Conservation (phyloP, 495 filamentous ascomycete species). For the Hypoxylon crocopeplum region DNA sequence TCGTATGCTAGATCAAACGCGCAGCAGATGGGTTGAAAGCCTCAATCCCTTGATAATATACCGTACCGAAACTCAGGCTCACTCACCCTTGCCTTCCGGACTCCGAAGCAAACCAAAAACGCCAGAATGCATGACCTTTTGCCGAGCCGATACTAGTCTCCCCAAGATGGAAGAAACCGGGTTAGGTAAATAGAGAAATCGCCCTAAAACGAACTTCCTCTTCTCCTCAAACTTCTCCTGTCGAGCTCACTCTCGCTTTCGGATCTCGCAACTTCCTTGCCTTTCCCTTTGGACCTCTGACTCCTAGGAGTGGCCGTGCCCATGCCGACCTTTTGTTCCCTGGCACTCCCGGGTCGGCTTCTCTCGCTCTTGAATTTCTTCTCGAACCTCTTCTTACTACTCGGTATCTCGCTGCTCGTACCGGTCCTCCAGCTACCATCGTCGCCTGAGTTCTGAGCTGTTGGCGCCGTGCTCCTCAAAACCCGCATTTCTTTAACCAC, state of each 20-base stretch:
- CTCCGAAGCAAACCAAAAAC: constrained; percentile 19
- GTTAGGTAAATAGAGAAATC: background rate
- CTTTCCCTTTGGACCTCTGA: constrained; percentile 38
- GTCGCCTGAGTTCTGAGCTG: constrained; percentile 51
- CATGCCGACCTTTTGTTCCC: constrained; percentile 19
- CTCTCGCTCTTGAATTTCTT: constrained; percentile 21
- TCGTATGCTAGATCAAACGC: constrained; percentile 13
- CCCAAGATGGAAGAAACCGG: background rate
- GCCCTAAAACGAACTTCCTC: constrained; percentile 42
- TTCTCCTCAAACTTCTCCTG: constrained; percentile 14
- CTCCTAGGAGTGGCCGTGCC: constrained; percentile 5
- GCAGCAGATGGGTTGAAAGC: constrained; percentile 10
- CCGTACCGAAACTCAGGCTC: constrained; percentile 1
- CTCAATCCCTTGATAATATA: constrained; percentile 1
- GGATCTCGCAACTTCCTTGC: constrained; percentile 31
- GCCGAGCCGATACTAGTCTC: background rate
- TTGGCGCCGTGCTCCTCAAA: constrained; percentile 52
- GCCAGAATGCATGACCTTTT: constrained; percentile 22
- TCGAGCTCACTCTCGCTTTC: constrained; percentile 30
- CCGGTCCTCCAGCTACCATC: constrained; percentile 38
- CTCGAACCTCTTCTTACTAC: constrained; percentile 17
- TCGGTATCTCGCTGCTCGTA: constrained; percentile 27
- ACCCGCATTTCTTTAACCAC: constrained; percentile 85
- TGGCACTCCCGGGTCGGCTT: constrained; percentile 24
- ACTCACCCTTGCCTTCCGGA: background rate